These are phyloP conservation scores for Penicillium sp. DNA, from an alignment of 2,329 filamentous ascomycete genomes.

Conservation along the genomic window DNA sequence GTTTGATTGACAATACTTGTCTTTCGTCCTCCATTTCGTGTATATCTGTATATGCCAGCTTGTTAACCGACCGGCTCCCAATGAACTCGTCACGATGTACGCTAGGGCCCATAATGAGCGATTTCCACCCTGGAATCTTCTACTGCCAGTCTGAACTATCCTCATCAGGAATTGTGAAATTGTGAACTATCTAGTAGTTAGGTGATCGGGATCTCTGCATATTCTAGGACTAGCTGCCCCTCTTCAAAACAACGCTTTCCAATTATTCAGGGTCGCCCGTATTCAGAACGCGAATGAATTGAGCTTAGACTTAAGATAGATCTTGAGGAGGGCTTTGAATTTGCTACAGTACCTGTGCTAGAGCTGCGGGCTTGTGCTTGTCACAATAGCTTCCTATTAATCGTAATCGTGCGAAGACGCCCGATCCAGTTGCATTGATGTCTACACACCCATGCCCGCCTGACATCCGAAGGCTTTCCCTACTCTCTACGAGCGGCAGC, in stretches of 20 bases:
- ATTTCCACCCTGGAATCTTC: not conserved
- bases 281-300: not conserved
- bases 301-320: not conserved
- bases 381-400: not conserved
- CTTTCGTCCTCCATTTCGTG: not conserved
- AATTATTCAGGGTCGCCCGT: no score
- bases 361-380: not conserved
- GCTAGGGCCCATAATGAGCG: conserved; percentile 13
- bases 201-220: no score
- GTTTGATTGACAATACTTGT: not conserved
- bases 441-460: not conserved
- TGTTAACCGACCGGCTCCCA: not conserved
- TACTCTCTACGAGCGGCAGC: not conserved
- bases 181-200: not conserved
- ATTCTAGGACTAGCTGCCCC: no score
- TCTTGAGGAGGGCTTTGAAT: not conserved
- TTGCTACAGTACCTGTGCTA: not conserved
- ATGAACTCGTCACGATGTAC: conserved; percentile 17
- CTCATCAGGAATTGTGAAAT: not conserved
- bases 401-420: not conserved
- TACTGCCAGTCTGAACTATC: not conserved
- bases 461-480: not conserved
- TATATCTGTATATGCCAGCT: not conserved
- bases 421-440: not conserved
- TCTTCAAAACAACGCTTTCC: no score